Evolutionary conservation across 164 flowering plant species (phyloP).

Genomic region (Sextonia rubra): DNA sequence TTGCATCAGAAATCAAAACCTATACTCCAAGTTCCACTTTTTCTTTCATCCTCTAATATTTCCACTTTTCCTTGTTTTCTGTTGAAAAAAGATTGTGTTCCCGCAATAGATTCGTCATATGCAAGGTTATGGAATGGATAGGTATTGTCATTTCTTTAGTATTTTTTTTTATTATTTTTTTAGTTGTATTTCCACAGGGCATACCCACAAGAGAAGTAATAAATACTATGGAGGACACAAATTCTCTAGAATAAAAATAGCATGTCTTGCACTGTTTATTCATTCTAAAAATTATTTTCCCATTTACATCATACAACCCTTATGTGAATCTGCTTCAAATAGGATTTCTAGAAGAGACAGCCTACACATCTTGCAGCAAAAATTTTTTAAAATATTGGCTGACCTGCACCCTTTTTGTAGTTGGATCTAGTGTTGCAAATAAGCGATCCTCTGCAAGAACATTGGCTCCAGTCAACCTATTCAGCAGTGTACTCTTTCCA

Average conservation of each 20-base stretch:
- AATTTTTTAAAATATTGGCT: slow-evolving; percentile 7
- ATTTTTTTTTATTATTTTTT: too few species aligned
- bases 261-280: background rate
- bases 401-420: slow-evolving; percentile 97
- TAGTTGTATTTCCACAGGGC: too few species aligned
- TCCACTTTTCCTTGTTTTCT: too few species aligned
- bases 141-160: too few species aligned
- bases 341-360: background rate
- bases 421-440: slow-evolving; percentile 97
- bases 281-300: background rate
- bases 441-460: slow-evolving; percentile 91
- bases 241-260: too few species aligned
- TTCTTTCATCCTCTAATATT: too few species aligned
- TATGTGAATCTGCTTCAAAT: background rate
- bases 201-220: too few species aligned
- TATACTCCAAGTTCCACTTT: too few species aligned
- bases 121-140: too few species aligned
- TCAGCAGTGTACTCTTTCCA: slow-evolving; percentile 94
- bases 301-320: background rate
- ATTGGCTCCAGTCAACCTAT: slow-evolving; percentile 79
- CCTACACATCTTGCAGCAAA: background rate
- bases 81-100: too few species aligned
- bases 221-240: background rate
- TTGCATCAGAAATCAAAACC: too few species aligned
- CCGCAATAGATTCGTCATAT: too few species aligned